Conservation (phyloP, 768 basidiomycete genomes). For the Kwoniella bestiolae region DNA sequence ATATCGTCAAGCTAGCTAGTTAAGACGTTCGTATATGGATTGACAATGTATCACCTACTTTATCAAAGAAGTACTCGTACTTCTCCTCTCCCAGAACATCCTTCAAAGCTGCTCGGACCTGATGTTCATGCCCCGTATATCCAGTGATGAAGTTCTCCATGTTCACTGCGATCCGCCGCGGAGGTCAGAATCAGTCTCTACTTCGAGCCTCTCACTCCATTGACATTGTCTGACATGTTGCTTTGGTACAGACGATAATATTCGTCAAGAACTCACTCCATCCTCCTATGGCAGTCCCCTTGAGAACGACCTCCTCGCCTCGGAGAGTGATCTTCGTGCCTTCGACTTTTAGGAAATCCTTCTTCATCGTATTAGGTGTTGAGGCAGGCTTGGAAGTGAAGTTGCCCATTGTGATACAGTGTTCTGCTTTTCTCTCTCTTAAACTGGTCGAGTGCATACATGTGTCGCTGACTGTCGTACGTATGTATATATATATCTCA, state of each 20-base stretch:
- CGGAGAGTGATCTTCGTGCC: conserved; percentile 37
- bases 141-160: conserved; percentile 65
- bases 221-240: too few species aligned
- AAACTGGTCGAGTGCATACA: too few species aligned
- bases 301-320: conserved; percentile 47
- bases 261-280: conserved; percentile 61
- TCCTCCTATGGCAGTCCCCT: conserved; percentile 71
- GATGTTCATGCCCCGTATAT: conserved; percentile 74
- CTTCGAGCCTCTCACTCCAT: too few species aligned
- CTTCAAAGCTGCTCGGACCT: conserved; percentile 73
- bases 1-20: background rate
- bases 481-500: background rate
- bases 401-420: conserved; percentile 14
- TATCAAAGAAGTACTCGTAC: conserved; percentile 81
- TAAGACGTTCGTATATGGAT: background rate
- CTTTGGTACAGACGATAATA: too few species aligned
- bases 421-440: too few species aligned
- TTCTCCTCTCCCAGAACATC: conserved; percentile 68
- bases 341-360: conserved; percentile 33
- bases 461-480: background rate
- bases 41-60: conserved; percentile 59
- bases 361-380: conserved; percentile 1
- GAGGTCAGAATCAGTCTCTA: too few species aligned
- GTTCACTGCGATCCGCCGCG: conserved; percentile 60
- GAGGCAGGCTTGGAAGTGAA: conserved; percentile 11